Conservation (phyloP, 2,329 filamentous ascomycete genomes). For the Ceratocystis cacaofunesta region DNA sequence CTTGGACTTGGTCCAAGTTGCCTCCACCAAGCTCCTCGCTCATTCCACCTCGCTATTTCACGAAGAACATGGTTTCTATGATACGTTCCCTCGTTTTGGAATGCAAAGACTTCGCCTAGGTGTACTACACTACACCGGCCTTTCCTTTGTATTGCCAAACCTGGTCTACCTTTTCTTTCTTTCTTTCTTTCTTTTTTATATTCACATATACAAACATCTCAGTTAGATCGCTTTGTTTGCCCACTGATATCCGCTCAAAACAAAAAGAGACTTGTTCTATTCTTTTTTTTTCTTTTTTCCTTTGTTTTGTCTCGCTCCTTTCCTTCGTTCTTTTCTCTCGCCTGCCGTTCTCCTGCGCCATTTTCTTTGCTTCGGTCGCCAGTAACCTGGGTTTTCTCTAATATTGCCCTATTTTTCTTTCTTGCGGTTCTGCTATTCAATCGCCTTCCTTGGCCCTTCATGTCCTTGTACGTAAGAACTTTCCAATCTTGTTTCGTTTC, state of each 20-base stretch:
- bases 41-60: background rate
- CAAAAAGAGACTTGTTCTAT: background rate
- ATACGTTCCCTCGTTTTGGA: background rate
- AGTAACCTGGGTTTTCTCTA: no score
- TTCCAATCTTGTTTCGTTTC: background rate
- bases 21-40: background rate
- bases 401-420: slow-evolving; percentile 1
- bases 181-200: slow-evolving; percentile 5
- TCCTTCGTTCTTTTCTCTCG: slow-evolving; percentile 16
- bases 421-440: slow-evolving; percentile 4
- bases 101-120: background rate
- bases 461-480: slow-evolving; percentile 2
- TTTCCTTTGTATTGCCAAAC: background rate
- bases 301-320: slow-evolving; percentile 14
- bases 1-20: background rate
- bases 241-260: background rate
- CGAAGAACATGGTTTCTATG: slow-evolving; percentile 8
- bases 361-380: slow-evolving; percentile 5
- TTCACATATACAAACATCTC: slow-evolving; percentile 3
- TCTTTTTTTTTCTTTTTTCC: background rate
- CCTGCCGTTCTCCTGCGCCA: slow-evolving; percentile 18
- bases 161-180: slow-evolving; percentile 3
- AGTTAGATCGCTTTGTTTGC: background rate
- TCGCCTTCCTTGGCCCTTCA: slow-evolving; percentile 2
- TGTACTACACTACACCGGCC: background rate